Evolutionary conservation across 805 yeast species (phyloP).

Genomic region (Cyberlindnera meyerae): DNA sequence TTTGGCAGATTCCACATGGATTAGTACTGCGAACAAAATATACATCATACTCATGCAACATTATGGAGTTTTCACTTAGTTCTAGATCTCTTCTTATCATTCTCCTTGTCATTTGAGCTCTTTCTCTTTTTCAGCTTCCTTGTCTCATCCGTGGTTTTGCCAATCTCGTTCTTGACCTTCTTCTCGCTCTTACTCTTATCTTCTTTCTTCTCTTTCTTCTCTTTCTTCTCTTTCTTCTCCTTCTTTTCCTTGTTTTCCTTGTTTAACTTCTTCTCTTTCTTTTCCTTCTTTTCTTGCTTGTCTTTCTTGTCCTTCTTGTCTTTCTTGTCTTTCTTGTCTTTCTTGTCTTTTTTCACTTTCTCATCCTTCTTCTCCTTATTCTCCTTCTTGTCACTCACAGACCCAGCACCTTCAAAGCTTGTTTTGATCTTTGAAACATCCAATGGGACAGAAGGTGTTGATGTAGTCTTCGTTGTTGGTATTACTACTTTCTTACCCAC

Average conservation of each 20-base stretch:
- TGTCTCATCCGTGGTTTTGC: conserved; percentile 10
- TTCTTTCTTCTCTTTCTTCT: conserved; percentile 21
- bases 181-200: conserved; percentile 8
- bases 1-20: too few species aligned
- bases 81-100: conserved; percentile 5
- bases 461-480: conserved; percentile 1
- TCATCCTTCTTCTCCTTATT: conserved; percentile 20
- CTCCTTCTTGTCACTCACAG: conserved; percentile 15
- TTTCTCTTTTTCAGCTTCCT: conserved; percentile 29
- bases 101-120: conserved; percentile 16
- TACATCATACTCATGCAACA: neutral
- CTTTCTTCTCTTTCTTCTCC: conserved; percentile 26
- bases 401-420: conserved; percentile 11
- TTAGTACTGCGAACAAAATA: too few species aligned
- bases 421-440: conserved; percentile 14
- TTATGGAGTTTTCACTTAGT: neutral
- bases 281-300: conserved; percentile 19
- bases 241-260: conserved; percentile 24
- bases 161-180: conserved; percentile 8
- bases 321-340: conserved; percentile 22
- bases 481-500: conserved; percentile 36
- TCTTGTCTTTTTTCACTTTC: conserved; percentile 17
- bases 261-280: conserved; percentile 4
- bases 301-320: conserved; percentile 24
- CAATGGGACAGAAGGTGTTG: neutral